Percentiles rank a stretch among this genome's conserved stretches.
Conservation (phyloP, 306 rosid species). For the Purshia tridentata region DNA sequence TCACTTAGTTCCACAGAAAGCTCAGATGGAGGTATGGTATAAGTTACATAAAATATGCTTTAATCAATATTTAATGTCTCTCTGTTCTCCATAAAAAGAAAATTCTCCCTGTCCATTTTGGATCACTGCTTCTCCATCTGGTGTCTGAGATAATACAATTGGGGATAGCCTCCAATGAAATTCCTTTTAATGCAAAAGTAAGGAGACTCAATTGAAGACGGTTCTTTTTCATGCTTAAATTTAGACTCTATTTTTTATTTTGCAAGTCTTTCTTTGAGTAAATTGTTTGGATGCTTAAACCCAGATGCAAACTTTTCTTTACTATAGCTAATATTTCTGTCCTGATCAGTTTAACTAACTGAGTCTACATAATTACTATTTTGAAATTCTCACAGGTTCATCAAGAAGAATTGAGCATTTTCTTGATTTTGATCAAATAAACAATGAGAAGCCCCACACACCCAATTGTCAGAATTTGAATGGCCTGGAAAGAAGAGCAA, state of each 20-base stretch:
- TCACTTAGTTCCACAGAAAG: conserved; percentile 92
- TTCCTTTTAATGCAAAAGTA: background rate
- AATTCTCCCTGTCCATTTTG: background rate
- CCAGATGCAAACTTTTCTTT: conserved; percentile 12
- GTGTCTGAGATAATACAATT: background rate
- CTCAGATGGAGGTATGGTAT: conserved; percentile 74
- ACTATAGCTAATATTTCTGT: background rate
- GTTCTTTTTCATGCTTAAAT: conserved; percentile 10
- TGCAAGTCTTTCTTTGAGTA: conserved; percentile 1
- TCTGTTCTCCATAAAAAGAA: background rate
- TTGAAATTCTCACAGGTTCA: conserved; percentile 51
- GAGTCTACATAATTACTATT: conserved; percentile 15
- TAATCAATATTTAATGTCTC: background rate
- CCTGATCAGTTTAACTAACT: conserved; percentile 12
- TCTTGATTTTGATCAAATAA: conserved; percentile 67
- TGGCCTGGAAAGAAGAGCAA: conserved; percentile 53
- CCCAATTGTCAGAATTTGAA: conserved; percentile 45
- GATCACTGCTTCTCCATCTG: background rate
- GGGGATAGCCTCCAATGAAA: background rate
- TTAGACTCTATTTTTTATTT: background rate
- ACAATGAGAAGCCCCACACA: conserved; percentile 37
- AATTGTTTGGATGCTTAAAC: background rate
- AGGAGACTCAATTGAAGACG: background rate
- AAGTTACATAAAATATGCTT: background rate
- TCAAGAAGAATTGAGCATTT: conserved; percentile 85